These are phyloP conservation scores for Gossypium turneri DNA, from an alignment of 345 rosid species.

Conservation along the genomic window DNA sequence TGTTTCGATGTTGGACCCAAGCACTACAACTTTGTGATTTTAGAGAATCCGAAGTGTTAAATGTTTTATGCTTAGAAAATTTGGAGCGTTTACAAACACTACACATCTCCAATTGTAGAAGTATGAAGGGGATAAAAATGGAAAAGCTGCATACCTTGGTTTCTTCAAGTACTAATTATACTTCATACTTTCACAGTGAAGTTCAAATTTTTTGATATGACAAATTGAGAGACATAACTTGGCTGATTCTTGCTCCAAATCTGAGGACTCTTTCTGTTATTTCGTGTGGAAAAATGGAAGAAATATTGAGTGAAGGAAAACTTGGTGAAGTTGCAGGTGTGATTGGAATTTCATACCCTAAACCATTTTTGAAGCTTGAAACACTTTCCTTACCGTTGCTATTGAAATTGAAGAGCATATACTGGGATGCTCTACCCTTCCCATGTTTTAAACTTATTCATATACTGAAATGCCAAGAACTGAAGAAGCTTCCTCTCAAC, in stretches of 20 bases:
- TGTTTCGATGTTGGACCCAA: background rate
- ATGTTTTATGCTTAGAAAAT: background rate
- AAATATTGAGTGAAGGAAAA: background rate
- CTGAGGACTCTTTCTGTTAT: background rate
- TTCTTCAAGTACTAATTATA: no score
- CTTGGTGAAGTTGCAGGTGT: background rate
- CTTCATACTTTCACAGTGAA: background rate
- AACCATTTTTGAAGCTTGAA: background rate
- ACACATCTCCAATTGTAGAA: accelerated
- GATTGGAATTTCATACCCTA: background rate
- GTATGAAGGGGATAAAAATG: background rate
- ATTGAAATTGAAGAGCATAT: conserved; percentile 10
- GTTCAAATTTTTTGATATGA: accelerated
- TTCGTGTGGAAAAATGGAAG: conserved; percentile 14
- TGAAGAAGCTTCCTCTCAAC: conserved; percentile 26
- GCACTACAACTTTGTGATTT: background rate
- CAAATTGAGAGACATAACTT: background rate
- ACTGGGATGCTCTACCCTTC: conserved; percentile 19
- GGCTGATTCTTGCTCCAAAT: background rate
- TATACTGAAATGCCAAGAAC: background rate
- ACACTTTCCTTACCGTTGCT: accelerated
- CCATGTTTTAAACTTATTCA: background rate
- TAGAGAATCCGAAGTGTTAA: background rate
- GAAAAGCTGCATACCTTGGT: background rate
- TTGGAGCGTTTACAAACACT: background rate